Evolutionary conservation across 805 yeast genomes (phyloP), one percentile per base, ranked within the genome.

Genomic region (Lachancea fermentati): DNA sequence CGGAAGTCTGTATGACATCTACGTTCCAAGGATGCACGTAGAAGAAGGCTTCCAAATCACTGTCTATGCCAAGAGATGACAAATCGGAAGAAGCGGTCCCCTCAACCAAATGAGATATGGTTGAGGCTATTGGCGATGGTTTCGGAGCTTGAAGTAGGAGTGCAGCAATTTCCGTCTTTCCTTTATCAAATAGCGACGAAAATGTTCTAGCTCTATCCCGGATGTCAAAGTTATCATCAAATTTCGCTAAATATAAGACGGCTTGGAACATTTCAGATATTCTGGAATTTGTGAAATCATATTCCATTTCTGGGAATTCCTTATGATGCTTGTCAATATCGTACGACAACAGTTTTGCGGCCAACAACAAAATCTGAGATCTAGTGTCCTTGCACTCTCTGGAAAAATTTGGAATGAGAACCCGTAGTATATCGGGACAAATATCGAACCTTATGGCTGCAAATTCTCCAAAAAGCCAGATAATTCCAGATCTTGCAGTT

Each of bases 401-500:
- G 0, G 78, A 64, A 55, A 83, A 85, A 4, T 55, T 62, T 22
- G 69, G 69, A 5, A 81, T 59, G 29, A 84, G 61, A 11, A 66
- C 63, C 39, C 96, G 69, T 41, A 87, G 64, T 2, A 86, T 73
- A 55, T 91, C 96, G 0, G 94, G 89, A 3, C 89, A 81, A 37
- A 85, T 62, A 19, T 62, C 60, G 12, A 71, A 66, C 28, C 68
- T 69, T 19, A 63, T 52, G 12, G 57, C 60, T 0, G 81, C 70
- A 55, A 80, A 81, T 54, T 93, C 97, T 4, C 97, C 96, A 38
- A 91, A 73, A 7, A 91, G 69, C 97, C 97, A 93, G 5, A 91
- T 71, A 8, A 89, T 79, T 34, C 91, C 83, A 1, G 95, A 87
- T 48, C 79, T 76, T 0, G 97, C 94, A 13, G 65, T 61, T 31